Conservation (phyloP, 495 filamentous ascomycete genomes). For the Chaetomidium leptoderma region DNA sequence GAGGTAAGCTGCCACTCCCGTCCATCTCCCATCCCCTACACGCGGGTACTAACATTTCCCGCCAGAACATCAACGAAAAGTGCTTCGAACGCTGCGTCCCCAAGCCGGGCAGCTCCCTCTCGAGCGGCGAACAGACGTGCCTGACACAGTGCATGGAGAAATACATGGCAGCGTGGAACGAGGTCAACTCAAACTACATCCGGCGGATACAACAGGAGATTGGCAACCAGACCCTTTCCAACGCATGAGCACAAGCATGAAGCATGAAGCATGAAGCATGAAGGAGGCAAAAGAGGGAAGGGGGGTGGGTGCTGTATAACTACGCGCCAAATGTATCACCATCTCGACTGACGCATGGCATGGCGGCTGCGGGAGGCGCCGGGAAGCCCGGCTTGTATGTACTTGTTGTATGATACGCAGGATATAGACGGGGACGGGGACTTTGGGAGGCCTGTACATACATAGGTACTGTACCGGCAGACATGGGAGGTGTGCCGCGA, state of each 20-base stretch:
- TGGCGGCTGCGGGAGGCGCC: no score
- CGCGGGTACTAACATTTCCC: no score
- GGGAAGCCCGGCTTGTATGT: no score
- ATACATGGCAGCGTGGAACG: constrained; percentile 92
- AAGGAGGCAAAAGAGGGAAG: no score
- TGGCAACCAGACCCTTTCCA: constrained; percentile 19
- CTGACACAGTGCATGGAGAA: constrained; percentile 91
- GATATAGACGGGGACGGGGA: neutral
- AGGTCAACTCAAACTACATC: constrained; percentile 72
- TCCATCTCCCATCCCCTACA: constrained; percentile 4
- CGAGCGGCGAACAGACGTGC: constrained; percentile 68
- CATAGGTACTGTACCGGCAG: neutral
- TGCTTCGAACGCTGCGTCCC: constrained; percentile 94
- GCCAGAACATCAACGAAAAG: constrained; percentile 90
- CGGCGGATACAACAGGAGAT: constrained; percentile 62
- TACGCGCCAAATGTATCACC: no score
- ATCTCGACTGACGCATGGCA: no score
- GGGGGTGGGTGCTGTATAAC: no score
- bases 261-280: neutral
- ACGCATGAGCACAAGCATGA: neutral
- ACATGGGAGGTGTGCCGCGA: neutral
- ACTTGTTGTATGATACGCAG: neutral
- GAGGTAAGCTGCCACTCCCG: constrained; percentile 51
- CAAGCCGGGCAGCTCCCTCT: constrained; percentile 73
- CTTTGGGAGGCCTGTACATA: neutral